Evolutionary conservation across 2,329 filamentous ascomycete genomes (phyloP), one percentile per base, ranked within the genome.

Genomic region (Beauveria rudraprayagi): DNA sequence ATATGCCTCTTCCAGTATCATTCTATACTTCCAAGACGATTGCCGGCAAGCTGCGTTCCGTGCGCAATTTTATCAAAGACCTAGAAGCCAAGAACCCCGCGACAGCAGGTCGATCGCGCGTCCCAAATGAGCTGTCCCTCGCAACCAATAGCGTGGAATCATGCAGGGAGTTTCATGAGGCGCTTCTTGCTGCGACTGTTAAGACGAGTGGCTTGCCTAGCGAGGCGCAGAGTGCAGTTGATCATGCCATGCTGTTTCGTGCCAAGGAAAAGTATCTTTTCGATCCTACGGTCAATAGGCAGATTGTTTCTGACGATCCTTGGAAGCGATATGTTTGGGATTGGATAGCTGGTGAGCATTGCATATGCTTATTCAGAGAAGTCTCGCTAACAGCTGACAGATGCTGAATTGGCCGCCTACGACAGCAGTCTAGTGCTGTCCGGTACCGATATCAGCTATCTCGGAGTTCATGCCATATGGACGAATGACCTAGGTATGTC

Each of bases 321-420:
- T 90, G 89, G 83, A 77, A 93, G n/a, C 81, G 85, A 61, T 87
- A 89, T 61, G 76, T 90, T n/a, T 95, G 91, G 91, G 83, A 85
- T 52, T 90, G 89, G 80, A 79, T 92, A 53, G 80, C 83, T 62
- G 84, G 88, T 85, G 68, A 69, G 77, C 79, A 14, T 51, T 40
- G 46, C 14, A 11, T 7, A 1, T 28, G 24, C 5, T 5, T 8
- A 3, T 16, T 2, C n/a, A 16, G 14, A n/a, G 1, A 17, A 19
- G 14, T 5, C 8, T 47, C 41, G 16, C 57, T 60, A 41, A 60
- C 56, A 83, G 11, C 17, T 4, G 11, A 43, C 22, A 55, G 85
- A 83, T 63, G 85, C 86, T 1, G 85, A 90, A 66, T 78, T 81
- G 28, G 84, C 85, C 34, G 84, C 87, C 2, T 77, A 80, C 41